These are phyloP conservation scores for Astragalus glycyphyllos DNA, from an alignment of 306 rosid species.

Conservation along the genomic window DNA sequence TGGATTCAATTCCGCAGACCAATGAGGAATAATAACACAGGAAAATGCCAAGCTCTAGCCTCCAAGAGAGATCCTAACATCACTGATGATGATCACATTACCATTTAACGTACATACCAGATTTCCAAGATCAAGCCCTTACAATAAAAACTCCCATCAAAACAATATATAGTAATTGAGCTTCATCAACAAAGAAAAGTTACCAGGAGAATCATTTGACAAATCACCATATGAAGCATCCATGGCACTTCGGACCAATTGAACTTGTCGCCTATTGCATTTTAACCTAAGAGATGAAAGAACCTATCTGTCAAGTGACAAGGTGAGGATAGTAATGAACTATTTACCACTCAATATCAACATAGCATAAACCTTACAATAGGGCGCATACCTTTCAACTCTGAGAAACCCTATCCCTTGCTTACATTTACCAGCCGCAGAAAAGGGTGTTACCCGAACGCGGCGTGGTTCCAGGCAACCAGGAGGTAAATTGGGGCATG, in stretches of 20 bases:
- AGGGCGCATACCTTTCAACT: conserved; percentile 61
- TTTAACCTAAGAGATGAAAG: conserved; percentile 46
- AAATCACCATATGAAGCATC: conserved; percentile 86
- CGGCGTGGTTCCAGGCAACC: conserved; percentile 37
- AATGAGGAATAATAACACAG: conserved; percentile 32
- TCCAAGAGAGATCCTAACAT: conserved; percentile 19
- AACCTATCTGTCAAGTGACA: conserved; percentile 36
- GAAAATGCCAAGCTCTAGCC: conserved; percentile 18
- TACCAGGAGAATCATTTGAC: conserved; percentile 72
- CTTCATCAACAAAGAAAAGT: conserved; percentile 38
- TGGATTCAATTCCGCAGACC: conserved; percentile 36
- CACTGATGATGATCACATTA: neutral
- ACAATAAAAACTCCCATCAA: conserved; percentile 14
- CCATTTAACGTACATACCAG: neutral
- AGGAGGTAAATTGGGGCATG: conserved; percentile 58
- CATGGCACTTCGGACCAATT: conserved; percentile 66
- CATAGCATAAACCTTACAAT: conserved; percentile 16
- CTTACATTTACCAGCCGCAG: conserved; percentile 41
- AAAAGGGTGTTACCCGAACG: conserved; percentile 40
- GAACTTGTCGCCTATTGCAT: conserved; percentile 42
- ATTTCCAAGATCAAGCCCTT: conserved; percentile 24
- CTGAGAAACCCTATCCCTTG: conserved; percentile 43
- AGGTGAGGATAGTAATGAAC: conserved; percentile 14
- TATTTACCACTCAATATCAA: conserved; percentile 25
- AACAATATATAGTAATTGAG: conserved; percentile 8